These are phyloP conservation scores for Platanthera zijinensis DNA, from an alignment of 106 monocot species.

Conservation along the genomic window DNA sequence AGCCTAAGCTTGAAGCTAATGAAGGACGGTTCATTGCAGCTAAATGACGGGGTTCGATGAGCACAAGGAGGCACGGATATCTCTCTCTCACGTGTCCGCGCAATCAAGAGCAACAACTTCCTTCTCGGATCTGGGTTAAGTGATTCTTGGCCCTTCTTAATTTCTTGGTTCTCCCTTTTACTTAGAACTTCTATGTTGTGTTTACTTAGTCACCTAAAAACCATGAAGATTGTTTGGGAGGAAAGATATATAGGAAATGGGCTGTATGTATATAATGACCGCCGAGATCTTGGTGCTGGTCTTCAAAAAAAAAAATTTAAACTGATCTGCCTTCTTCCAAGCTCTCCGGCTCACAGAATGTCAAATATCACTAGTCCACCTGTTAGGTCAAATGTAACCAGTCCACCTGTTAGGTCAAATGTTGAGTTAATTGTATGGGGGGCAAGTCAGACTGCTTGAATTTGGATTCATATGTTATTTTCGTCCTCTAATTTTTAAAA, in stretches of 20 bases:
- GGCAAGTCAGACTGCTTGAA: too few relatives aligned
- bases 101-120: too few relatives aligned
- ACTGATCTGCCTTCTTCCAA: neutral
- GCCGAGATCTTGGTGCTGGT: neutral
- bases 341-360: neutral
- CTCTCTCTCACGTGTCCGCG: neutral
- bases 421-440: neutral
- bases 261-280: neutral
- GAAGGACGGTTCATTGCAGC: slow-evolving; percentile 50
- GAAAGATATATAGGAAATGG: neutral
- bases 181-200: neutral
- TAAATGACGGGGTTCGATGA: slow-evolving; percentile 9
- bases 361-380: neutral
- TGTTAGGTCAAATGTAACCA: neutral
- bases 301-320: neutral
- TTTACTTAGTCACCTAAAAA: neutral
- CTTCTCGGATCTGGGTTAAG: neutral
- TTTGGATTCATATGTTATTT: too few relatives aligned
- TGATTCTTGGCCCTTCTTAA: neutral
- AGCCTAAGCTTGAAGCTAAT: slow-evolving; percentile 49
- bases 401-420: neutral
- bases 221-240: neutral
- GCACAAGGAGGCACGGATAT: neutral
- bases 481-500: too few relatives aligned
- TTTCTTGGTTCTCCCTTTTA: neutral